Evolutionary conservation across 495 filamentous ascomycete species (phyloP).

Genomic region (Aspergillus panamensis): DNA sequence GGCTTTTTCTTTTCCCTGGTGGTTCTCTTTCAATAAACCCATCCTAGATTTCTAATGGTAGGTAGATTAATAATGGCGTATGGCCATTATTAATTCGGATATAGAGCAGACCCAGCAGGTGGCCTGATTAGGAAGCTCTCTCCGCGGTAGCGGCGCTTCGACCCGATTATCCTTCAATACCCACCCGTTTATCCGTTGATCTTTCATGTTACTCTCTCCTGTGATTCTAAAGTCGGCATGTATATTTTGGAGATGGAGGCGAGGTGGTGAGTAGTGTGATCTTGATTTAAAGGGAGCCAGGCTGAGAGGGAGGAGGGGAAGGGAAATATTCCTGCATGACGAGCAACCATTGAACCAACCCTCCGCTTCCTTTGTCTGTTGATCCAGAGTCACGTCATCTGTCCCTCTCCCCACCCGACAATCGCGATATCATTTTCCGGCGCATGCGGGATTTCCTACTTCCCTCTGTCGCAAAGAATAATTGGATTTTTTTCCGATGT

Average conservation of each 20-base stretch:
- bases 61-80: background rate
- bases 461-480: background rate
- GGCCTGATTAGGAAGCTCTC: conserved; percentile 22
- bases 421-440: conserved; percentile 14
- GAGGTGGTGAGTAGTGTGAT: too few relatives aligned
- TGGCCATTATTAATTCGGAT: background rate
- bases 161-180: conserved; percentile 10
- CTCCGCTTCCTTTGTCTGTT: background rate
- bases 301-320: background rate
- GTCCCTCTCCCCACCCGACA: conserved; percentile 4
- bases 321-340: background rate
- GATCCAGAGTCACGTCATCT: conserved; percentile 6
- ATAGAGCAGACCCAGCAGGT: too few relatives aligned
- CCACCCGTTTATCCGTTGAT: conserved; percentile 1
- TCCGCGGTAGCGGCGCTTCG: conserved; percentile 14
- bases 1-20: background rate
- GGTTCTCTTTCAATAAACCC: background rate
- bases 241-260: too few relatives aligned
- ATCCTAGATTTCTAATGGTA: too few relatives aligned
- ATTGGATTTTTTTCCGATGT: conserved; percentile 1
- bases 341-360: background rate
- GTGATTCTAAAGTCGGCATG: background rate
- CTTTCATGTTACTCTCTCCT: background rate
- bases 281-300: too few relatives aligned
- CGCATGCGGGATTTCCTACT: background rate